These are phyloP conservation scores for Populus tremula DNA, from an alignment of 345 rosid species.

Conservation along the genomic window DNA sequence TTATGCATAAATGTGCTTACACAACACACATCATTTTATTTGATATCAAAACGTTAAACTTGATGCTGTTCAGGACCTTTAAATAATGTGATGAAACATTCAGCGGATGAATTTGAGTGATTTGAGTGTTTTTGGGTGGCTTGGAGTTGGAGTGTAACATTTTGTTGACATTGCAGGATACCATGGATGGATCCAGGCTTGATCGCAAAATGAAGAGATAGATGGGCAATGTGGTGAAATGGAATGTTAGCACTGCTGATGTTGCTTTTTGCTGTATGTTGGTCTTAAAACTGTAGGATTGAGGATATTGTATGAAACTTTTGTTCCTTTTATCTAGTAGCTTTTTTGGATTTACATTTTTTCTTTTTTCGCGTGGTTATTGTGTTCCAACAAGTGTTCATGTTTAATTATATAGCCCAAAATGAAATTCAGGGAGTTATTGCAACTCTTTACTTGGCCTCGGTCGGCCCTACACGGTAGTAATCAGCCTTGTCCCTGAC, in stretches of 20 bases:
- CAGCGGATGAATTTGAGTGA: too few relatives aligned
- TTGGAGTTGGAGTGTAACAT: not conserved
- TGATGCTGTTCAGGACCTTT: not conserved
- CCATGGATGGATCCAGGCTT: not conserved
- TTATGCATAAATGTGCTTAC: not conserved
- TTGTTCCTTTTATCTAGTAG: not conserved
- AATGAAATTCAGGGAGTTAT: too few relatives aligned
- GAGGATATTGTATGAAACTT: not conserved
- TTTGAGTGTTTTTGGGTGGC: not conserved
- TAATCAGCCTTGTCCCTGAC: too few relatives aligned
- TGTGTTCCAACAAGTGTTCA: too few relatives aligned
- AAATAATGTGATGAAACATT: not conserved
- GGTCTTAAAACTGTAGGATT: not conserved
- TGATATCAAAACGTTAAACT: too few relatives aligned
- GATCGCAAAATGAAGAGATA: not conserved
- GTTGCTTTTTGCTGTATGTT: not conserved
- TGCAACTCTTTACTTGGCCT: too few relatives aligned
- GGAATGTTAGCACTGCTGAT: not conserved
- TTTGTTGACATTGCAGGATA: conserved; percentile 1
- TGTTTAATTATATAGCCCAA: too few relatives aligned
- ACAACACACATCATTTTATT: not conserved
- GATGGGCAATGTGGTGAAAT: not conserved
- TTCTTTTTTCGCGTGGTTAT: too few relatives aligned
- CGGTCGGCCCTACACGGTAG: too few relatives aligned
- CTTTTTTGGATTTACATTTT: not conserved